Percentiles rank a stretch among this genome's conserved stretches.
phyloP scores from a whole-genome alignment of 2,329 filamentous ascomycete genomes.

The Fusarium sp. region DNA sequence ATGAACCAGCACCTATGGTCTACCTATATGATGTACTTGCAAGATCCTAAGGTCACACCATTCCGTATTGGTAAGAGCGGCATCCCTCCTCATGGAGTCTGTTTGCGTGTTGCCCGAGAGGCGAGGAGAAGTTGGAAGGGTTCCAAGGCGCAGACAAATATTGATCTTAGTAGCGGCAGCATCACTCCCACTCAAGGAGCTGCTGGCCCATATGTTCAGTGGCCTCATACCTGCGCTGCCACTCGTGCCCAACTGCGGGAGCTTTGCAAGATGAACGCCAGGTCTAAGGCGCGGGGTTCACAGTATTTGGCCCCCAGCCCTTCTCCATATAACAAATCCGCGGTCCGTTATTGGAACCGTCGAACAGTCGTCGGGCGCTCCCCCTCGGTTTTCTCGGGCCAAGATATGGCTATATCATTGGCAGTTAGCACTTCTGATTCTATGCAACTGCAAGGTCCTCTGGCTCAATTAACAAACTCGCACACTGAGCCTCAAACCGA shows the following conservation, averaged over 20 bases:
- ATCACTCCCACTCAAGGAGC: conserved; percentile 65
- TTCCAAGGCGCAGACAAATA: conserved; percentile 57
- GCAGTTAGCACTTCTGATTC: conserved; percentile 72
- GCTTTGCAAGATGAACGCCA: conserved; percentile 69
- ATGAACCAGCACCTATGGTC: conserved; percentile 76
- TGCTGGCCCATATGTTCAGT: conserved; percentile 65
- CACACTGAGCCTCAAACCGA: conserved; percentile 38
- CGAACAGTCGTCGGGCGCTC: conserved; percentile 61
- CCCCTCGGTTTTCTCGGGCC: conserved; percentile 66
- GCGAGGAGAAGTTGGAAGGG: conserved; percentile 76
- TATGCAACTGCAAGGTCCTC: conserved; percentile 72
- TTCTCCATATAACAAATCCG: conserved; percentile 66
- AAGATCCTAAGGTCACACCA: conserved; percentile 76
- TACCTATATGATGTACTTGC: conserved; percentile 73
- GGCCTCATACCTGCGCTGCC: conserved; percentile 73
- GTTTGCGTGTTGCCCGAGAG: conserved; percentile 73
- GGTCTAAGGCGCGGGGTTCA: conserved; percentile 57
- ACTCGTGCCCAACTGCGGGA: conserved; percentile 73
- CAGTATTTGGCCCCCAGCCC: conserved; percentile 65
- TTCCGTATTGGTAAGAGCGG: conserved; percentile 73
- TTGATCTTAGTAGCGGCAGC: conserved; percentile 62
- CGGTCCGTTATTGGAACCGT: conserved; percentile 63
- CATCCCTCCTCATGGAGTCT: conserved; percentile 74
- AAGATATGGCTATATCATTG: conserved; percentile 73
- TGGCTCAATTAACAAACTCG: conserved; percentile 70